Evolutionary conservation across 345 rosid genomes (phyloP).

Genomic region (Leavenworthia alabamica): DNA sequence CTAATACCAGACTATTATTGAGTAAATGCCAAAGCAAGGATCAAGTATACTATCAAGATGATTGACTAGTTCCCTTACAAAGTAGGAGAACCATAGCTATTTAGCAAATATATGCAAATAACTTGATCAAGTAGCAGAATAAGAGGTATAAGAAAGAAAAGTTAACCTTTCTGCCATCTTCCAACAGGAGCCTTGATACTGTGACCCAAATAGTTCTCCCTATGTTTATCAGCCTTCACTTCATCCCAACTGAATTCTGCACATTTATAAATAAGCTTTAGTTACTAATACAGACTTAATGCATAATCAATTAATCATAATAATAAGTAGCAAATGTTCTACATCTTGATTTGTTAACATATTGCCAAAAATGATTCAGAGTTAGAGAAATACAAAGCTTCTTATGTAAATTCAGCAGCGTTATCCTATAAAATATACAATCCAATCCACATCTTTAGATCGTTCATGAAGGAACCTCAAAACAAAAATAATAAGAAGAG

Average conservation of each 20-base stretch:
- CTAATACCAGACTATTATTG: background rate
- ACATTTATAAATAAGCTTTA: background rate
- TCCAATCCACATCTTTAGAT: background rate
- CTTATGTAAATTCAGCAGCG: background rate
- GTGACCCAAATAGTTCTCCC: constrained; percentile 93
- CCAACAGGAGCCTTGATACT: constrained; percentile 96
- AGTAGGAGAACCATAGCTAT: background rate
- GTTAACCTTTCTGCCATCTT: constrained; percentile 97
- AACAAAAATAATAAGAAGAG: background rate
- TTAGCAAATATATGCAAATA: background rate
- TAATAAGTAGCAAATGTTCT: background rate
- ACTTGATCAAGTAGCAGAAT: background rate
- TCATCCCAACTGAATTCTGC: constrained; percentile 95
- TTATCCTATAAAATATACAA: background rate
- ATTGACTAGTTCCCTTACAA: background rate
- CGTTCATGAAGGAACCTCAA: background rate
- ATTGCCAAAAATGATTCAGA: background rate
- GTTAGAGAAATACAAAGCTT: background rate
- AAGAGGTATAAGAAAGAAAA: background rate
- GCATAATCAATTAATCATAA: too few relatives aligned
- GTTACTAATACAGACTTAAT: background rate
- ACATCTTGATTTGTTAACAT: background rate
- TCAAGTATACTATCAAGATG: background rate
- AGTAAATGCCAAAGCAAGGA: background rate
- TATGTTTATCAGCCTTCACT: constrained; percentile 80